Conservation (phyloP, 495 filamentous ascomycete genomes). For the Penicillium argentinense region DNA sequence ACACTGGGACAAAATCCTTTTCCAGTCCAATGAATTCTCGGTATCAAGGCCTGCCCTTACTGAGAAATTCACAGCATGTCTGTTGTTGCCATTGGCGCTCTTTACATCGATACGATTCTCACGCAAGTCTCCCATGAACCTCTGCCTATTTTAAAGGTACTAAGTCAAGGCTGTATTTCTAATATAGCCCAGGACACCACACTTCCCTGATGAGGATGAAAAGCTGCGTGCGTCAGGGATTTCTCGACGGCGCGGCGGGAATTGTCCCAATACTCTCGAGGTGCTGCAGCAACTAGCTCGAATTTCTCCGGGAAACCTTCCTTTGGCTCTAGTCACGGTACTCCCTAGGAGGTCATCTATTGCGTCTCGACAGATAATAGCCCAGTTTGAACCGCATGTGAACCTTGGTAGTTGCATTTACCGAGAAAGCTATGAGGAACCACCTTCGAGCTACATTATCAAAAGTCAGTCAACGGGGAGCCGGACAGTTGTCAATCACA, state of each 20-base stretch:
- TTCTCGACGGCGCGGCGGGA: slow-evolving; percentile 64
- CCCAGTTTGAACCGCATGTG: slow-evolving; percentile 42
- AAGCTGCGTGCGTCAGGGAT: slow-evolving; percentile 65
- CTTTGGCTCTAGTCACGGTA: slow-evolving; percentile 42
- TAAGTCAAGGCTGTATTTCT: no score
- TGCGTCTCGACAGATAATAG: slow-evolving; percentile 37
- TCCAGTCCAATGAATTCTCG: no score
- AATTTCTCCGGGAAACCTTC: slow-evolving; percentile 5
- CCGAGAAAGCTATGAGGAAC: slow-evolving; percentile 52
- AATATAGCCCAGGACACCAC: slow-evolving; percentile 63
- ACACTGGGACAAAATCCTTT: no score
- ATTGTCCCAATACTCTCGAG: slow-evolving; percentile 69
- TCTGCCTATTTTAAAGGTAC: no score
- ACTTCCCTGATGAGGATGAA: slow-evolving; percentile 68
- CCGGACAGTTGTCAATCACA: slow-evolving; percentile 70
- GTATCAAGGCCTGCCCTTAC: no score
- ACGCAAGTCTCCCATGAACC: slow-evolving; percentile 48
- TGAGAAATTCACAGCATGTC: slow-evolving; percentile 28
- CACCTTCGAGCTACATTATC: slow-evolving; percentile 72
- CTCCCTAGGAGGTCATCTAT: slow-evolving; percentile 42
- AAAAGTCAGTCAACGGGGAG: slow-evolving; percentile 58
- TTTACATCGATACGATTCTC: slow-evolving; percentile 67
- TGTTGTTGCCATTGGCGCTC: slow-evolving; percentile 63
- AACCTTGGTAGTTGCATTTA: slow-evolving; percentile 58
- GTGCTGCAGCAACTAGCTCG: slow-evolving; percentile 60